A percentile compares a stretch with the other conserved stretches of the same genome.
Conservation (phyloP, 2,329 filamentous ascomycete genomes). For the Blastomyces emzantsi region DNA sequence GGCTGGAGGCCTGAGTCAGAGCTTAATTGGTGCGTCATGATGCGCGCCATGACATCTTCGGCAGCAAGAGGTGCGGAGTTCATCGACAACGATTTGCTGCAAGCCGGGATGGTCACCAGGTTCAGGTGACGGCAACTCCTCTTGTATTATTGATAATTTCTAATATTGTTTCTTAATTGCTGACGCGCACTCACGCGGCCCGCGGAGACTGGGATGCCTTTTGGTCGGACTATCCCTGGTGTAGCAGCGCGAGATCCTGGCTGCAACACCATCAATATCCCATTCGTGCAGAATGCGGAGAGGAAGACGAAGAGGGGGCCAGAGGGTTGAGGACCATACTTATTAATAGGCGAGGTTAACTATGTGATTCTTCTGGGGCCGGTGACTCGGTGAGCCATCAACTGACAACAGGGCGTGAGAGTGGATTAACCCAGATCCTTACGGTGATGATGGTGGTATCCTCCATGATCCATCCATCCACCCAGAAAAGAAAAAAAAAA, state of each 20-base stretch:
- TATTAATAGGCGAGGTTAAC: background rate
- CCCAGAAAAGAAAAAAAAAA: no score
- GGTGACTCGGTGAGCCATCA: background rate
- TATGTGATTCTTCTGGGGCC: background rate
- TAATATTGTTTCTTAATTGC: background rate
- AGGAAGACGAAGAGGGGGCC: background rate
- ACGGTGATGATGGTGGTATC: background rate
- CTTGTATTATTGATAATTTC: background rate
- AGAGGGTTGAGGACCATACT: background rate
- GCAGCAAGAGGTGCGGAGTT: background rate
- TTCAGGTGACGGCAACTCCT: background rate
- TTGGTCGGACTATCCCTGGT: background rate
- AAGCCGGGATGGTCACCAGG: background rate
- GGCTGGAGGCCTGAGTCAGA: background rate
- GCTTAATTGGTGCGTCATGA: background rate
- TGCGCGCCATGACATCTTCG: background rate
- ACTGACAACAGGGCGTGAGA: background rate
- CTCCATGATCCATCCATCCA: no score
- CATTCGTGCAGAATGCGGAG: background rate
- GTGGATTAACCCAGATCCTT: background rate
- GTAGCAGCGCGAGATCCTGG: background rate
- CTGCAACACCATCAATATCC: background rate
- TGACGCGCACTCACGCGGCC: background rate
- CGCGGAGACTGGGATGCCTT: background rate
- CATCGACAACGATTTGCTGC: background rate